Evolutionary conservation across 768 basidiomycete genomes (phyloP).

Genomic region (Paxillus involutus): DNA sequence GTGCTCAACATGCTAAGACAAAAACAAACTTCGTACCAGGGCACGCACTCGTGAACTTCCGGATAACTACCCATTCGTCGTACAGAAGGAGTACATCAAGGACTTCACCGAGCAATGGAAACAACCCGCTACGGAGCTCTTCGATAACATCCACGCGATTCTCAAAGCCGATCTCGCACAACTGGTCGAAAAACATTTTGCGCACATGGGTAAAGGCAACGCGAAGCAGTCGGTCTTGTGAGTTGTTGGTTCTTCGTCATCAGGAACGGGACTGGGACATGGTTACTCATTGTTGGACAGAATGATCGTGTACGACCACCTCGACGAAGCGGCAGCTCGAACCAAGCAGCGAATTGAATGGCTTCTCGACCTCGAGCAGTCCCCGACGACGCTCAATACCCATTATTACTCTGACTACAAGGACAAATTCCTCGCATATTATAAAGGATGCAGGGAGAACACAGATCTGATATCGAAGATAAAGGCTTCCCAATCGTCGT

Average conservation of each 20-base stretch:
- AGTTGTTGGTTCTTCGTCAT: conserved; percentile 9
- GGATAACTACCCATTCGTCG: conserved; percentile 60
- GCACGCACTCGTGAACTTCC: conserved; percentile 68
- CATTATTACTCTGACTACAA: conserved; percentile 51
- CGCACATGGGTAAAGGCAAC: conserved; percentile 46
- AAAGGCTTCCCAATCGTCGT: not conserved
- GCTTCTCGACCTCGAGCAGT: conserved; percentile 49
- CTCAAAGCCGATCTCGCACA: conserved; percentile 37
- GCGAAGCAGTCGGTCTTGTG: conserved; percentile 48
- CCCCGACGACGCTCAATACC: conserved; percentile 51
- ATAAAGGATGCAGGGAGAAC: conserved; percentile 34
- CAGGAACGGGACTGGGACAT: not conserved
- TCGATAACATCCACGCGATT: conserved; percentile 35
- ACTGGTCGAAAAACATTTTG: conserved; percentile 50
- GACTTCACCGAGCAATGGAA: conserved; percentile 46
- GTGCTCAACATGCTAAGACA: not conserved
- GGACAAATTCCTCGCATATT: conserved; percentile 49
- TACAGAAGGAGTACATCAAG: conserved; percentile 50
- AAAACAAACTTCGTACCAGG: conserved; percentile 31
- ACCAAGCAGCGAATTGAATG: conserved; percentile 45
- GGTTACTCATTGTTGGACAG: conserved; percentile 29
- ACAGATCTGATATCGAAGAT: conserved; percentile 9
- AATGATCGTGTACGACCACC: conserved; percentile 49
- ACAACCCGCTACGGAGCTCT: conserved; percentile 43
- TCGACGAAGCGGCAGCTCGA: conserved; percentile 40